Conservation (phyloP, 2,329 filamentous ascomycete genomes). For the Ciborinia camelliae region DNA sequence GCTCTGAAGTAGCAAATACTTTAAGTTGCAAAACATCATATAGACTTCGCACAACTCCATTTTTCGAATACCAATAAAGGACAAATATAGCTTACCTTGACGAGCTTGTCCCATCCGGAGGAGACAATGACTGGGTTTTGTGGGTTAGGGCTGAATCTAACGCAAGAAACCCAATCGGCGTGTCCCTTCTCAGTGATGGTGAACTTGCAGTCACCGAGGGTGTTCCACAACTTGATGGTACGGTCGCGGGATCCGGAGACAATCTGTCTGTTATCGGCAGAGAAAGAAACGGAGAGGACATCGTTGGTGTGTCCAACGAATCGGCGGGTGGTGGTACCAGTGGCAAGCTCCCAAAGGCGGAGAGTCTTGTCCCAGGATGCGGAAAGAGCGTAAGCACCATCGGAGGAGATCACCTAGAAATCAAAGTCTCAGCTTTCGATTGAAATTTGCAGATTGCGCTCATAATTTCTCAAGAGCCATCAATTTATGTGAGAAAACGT, state of each 20-base stretch:
- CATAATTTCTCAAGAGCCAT: slow-evolving; percentile 11
- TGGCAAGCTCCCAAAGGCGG: slow-evolving; percentile 97
- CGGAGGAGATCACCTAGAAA: slow-evolving; percentile 91
- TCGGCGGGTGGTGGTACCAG: slow-evolving; percentile 92
- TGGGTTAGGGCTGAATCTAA: slow-evolving; percentile 99
- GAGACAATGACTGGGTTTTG: slow-evolving; percentile 99
- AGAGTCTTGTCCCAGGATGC: slow-evolving; percentile 99
- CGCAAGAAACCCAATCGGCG: slow-evolving; percentile 99
- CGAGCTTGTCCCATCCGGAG: slow-evolving; percentile 98
- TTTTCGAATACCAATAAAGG: slow-evolving; percentile 23
- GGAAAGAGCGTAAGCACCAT: slow-evolving; percentile 98
- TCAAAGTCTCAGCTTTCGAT: slow-evolving; percentile 40
- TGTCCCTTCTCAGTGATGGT: slow-evolving; percentile 99
- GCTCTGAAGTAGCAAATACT: slow-evolving; percentile 99
- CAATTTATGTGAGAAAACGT: slow-evolving; percentile 48
- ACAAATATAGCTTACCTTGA: slow-evolving; percentile 75
- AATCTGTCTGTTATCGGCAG: slow-evolving; percentile 99
- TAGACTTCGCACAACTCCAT: slow-evolving; percentile 41
- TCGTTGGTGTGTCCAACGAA: slow-evolving; percentile 99
- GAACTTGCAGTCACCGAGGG: slow-evolving; percentile 99
- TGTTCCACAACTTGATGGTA: slow-evolving; percentile 99
- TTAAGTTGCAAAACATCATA: slow-evolving; percentile 89
- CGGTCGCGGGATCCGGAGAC: slow-evolving; percentile 97
- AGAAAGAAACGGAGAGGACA: slow-evolving; percentile 99
- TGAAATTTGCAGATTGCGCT: slow-evolving; percentile 29